Conservation (phyloP, 2,329 filamentous ascomycete species). For the Tolypocladium capitatum region DNA sequence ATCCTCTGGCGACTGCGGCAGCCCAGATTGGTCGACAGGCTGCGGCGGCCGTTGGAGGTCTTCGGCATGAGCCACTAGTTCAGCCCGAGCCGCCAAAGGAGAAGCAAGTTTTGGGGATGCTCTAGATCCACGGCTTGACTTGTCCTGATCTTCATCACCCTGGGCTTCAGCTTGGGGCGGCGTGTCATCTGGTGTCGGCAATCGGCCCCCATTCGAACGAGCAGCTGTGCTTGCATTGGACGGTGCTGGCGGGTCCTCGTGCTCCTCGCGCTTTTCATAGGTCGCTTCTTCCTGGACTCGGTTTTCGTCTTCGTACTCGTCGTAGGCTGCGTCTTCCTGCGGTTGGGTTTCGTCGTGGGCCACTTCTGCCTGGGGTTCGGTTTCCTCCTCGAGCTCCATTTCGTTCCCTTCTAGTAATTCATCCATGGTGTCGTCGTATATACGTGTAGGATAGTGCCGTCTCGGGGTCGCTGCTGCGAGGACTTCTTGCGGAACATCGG, state of each 20-base stretch:
- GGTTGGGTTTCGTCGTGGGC: conserved; percentile 2
- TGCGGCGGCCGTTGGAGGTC: conserved; percentile 4
- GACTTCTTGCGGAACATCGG: conserved; percentile 38
- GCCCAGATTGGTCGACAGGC: conserved; percentile 4
- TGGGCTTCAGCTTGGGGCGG: conserved; percentile 22
- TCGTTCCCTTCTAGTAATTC: background rate
- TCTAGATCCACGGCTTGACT: conserved; percentile 3
- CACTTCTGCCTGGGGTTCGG: conserved; percentile 1
- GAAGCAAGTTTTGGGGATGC: background rate
- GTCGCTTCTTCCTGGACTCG: background rate
- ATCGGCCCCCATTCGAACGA: conserved; percentile 27
- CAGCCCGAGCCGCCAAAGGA: background rate
- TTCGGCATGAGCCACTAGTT: background rate
- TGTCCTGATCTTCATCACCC: conserved; percentile 7
- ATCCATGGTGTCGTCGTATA: conserved; percentile 2
- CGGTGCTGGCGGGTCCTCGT: conserved; percentile 3
- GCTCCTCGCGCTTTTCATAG: conserved; percentile 4
- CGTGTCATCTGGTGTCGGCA: conserved; percentile 41
- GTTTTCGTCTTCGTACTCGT: conserved; percentile 3
- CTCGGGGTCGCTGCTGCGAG: conserved; percentile 35
- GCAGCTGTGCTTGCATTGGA: conserved; percentile 20
- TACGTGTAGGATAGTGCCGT: conserved; percentile 7
- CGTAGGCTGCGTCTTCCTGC: conserved; percentile 1
- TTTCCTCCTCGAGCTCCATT: conserved; percentile 4
- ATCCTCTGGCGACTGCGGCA: conserved; percentile 4